Conservation (phyloP, 352 stramenopile genomes). For the Pythium brassicae region DNA sequence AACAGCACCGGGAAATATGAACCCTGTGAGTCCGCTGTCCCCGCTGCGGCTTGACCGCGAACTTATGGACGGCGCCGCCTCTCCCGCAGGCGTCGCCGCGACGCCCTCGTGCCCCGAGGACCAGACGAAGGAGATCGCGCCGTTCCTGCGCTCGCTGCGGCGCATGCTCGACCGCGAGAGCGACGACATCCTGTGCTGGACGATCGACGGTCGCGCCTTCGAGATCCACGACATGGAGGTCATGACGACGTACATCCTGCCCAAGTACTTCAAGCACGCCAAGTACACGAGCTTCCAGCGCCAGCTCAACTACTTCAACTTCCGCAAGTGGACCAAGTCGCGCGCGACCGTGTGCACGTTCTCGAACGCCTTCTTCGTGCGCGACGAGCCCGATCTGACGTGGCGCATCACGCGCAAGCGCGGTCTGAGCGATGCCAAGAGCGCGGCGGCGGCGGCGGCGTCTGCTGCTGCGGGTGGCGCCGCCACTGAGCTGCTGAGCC, state of each 20-base stretch:
- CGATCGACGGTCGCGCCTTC: conserved; percentile 46
- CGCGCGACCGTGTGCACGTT: conserved; percentile 70
- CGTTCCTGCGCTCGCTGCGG: conserved; percentile 54
- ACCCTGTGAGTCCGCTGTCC: not conserved
- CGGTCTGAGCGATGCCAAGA: conserved; percentile 16
- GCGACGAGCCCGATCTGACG: conserved; percentile 51
- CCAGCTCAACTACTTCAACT: conserved; percentile 92
- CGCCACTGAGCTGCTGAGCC: conserved; percentile 3
- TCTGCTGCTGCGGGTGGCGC: not conserved
- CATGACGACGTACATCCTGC: conserved; percentile 79
- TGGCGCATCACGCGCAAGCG: conserved; percentile 67
- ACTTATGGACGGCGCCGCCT: not conserved
- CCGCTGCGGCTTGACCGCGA: conserved; percentile 1
- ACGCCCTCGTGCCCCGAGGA: conserved; percentile 14
- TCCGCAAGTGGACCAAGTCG: conserved; percentile 84
- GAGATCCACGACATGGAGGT: conserved; percentile 67
- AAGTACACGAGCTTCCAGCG: conserved; percentile 84
- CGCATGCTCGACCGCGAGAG: conserved; percentile 57
- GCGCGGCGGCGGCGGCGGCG: not conserved
- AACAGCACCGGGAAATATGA: not conserved
- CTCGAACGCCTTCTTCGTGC: conserved; percentile 62
- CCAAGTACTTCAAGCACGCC: conserved; percentile 83
- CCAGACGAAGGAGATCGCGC: conserved; percentile 45
- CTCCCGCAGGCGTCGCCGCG: not conserved
- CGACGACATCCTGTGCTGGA: conserved; percentile 50